Evolutionary conservation across 345 rosid species (phyloP), one percentile per base, ranked within the genome.

Genomic region (Gossypioides kirkii): DNA sequence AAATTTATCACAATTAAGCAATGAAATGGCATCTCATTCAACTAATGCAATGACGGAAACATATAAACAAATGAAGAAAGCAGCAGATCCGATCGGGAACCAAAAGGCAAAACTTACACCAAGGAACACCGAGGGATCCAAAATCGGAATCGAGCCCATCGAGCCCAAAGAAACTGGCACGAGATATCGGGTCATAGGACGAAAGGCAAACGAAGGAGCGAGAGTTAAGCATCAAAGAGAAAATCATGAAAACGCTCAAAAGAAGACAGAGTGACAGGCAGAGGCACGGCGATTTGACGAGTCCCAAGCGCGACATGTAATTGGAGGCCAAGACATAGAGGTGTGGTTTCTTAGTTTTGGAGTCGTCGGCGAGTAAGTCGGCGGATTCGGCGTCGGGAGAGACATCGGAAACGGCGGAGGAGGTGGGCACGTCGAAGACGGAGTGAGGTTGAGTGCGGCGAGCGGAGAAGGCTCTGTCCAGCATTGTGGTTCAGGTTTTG

Each of bases 41-140:
- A 54, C 70, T 45, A 46, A 46, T 46, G 54, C 13, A 3, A 66
- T 13, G 38, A 43, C 20, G 38, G 54, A 43, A 45, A 45, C 38
- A 78, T 23, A 22, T 9, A 45, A 12, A 0, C 4, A 52, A 61
- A 74, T 16, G 16, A 41, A 62, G 17, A 53, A 43, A 22, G 45
- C 52, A 11, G 36, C 69, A 74, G 77, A 82, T 82, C 85, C 18
- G 69, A 79, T 43, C 22, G 26, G 18, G 18, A 28, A 25, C 20
- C 20, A 6, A 3, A 73, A 22, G 45, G 10, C 72, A 79, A 73
- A 63, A 80, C 98, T 91, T 92, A 95, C 99, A 95, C 97, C 98
- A 95, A 80, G 99, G 99, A 74, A 91, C 99, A 71, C 99, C 99
- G 28, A 95, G 90, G 72, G 81, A 81, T 20, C 94, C 99, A 71